These are phyloP conservation scores for Trichoderma gracile DNA, from an alignment of 2,329 filamentous ascomycete genomes.

Conservation along the genomic window DNA sequence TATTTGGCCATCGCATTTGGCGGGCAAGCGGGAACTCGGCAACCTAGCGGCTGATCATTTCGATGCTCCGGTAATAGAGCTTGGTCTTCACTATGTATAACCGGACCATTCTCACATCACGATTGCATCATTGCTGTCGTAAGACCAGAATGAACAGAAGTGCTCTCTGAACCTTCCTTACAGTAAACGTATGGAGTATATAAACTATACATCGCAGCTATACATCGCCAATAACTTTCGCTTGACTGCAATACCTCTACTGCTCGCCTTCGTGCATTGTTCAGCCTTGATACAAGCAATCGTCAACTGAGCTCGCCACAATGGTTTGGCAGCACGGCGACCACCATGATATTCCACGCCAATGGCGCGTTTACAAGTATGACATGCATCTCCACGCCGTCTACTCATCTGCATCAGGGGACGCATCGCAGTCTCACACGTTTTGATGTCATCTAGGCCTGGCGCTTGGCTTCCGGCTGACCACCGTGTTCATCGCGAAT, in stretches of 20 bases:
- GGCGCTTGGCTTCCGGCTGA: constrained; percentile 66
- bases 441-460: constrained; percentile 38
- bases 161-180: neutral
- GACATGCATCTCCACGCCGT: constrained; percentile 20
- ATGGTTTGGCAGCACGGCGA: constrained; percentile 56
- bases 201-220: neutral
- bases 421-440: neutral
- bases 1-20: neutral
- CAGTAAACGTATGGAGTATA: neutral
- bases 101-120: constrained; percentile 6
- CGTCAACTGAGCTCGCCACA: constrained; percentile 27
- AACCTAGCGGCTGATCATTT: constrained; percentile 10
- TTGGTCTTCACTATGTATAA: neutral
- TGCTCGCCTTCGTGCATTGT: neutral
- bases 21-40: constrained; percentile 12
- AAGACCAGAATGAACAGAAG: neutral
- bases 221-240: neutral
- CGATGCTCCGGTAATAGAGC: neutral
- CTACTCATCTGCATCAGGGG: too few species aligned
- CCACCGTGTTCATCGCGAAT: constrained; percentile 62
- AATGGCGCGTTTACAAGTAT: constrained; percentile 50
- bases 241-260: neutral
- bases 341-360: constrained; percentile 52
- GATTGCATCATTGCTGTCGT: constrained; percentile 17
- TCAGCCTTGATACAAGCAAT: too few species aligned